These are phyloP conservation scores for Crithidia expoeki DNA, from an alignment of 208 protist species.

Conservation along the genomic window DNA sequence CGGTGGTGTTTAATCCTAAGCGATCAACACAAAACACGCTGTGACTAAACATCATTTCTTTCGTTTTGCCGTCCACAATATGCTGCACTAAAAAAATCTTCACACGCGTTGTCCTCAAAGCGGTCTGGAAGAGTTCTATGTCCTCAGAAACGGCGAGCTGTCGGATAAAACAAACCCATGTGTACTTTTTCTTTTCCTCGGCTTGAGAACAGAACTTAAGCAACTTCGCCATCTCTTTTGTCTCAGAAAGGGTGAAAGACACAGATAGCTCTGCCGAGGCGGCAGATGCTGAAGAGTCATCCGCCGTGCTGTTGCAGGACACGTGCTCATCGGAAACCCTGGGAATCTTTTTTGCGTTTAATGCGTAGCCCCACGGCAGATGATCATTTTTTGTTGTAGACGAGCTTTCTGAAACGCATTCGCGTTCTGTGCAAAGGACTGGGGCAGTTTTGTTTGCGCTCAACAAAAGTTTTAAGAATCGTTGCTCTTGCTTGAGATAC, in stretches of 20 bases:
- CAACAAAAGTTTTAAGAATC: background rate
- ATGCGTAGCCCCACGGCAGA: too few species aligned
- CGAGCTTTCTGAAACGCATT: too few species aligned
- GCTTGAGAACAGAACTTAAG: slow-evolving; percentile 9
- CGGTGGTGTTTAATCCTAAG: slow-evolving; percentile 1
- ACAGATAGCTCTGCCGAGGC: too few species aligned
- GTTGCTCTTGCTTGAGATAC: too few species aligned
- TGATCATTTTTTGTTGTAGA: too few species aligned
- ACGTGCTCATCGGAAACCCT: too few species aligned
- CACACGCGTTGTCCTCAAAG: background rate
- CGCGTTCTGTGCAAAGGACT: too few species aligned
- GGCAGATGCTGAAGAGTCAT: background rate
- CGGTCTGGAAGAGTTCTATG: background rate
- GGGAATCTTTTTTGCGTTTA: too few species aligned
- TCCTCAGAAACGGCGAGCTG: slow-evolving; percentile 8
- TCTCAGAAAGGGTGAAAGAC: slow-evolving; percentile 4
- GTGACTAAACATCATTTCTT: background rate
- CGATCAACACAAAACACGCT: slow-evolving; percentile 25
- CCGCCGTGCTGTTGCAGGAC: background rate
- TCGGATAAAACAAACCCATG: slow-evolving; percentile 17
- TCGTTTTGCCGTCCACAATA: background rate
- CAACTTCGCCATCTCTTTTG: background rate
- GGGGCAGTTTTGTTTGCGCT: too few species aligned
- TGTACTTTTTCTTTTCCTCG: slow-evolving; percentile 12
- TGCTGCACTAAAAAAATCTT: slow-evolving; percentile 24